phyloP scores from a whole-genome alignment of 164 flowering plant species.

The Vitis cinerea region DNA sequence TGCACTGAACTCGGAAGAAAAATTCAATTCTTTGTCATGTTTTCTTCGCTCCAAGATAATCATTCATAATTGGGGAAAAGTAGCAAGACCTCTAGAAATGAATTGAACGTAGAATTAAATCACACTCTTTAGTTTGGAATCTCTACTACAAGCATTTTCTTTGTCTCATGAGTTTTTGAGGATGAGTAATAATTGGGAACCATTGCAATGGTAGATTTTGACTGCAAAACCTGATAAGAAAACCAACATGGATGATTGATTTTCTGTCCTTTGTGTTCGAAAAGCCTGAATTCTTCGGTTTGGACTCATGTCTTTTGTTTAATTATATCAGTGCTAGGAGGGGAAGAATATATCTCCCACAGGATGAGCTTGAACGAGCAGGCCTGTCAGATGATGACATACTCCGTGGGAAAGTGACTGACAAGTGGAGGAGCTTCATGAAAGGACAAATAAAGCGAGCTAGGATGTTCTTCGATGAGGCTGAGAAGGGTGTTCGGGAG shows the following conservation, averaged over 20 bases:
- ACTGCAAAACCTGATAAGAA: too few species aligned
- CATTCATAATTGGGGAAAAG: too few species aligned
- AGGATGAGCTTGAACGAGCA: conserved; percentile 31
- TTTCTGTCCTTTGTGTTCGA: neutral
- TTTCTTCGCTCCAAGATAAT: too few species aligned
- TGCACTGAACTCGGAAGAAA: neutral
- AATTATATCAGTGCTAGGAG: conserved; percentile 25
- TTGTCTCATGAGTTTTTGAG: neutral
- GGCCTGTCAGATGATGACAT: conserved; percentile 39
- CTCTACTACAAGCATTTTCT: too few species aligned
- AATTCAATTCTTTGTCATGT: neutral
- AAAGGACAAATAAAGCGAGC: conserved; percentile 37
- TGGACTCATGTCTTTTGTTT: neutral
- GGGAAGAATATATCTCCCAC: conserved; percentile 43
- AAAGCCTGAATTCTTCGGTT: neutral
- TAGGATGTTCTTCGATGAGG: conserved; percentile 36
- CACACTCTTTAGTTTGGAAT: too few species aligned
- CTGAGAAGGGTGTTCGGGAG: conserved; percentile 47
- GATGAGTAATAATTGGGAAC: neutral
- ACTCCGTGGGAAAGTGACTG: conserved; percentile 33
- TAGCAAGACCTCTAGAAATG: too few species aligned
- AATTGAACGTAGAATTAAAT: too few species aligned
- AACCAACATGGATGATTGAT: too few species aligned
- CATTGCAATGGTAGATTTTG: neutral
- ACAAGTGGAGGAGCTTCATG: conserved; percentile 42